phyloP scores from a whole-genome alignment of 2,329 filamentous ascomycete genomes.

The Ceratocystis huliohia region DNA sequence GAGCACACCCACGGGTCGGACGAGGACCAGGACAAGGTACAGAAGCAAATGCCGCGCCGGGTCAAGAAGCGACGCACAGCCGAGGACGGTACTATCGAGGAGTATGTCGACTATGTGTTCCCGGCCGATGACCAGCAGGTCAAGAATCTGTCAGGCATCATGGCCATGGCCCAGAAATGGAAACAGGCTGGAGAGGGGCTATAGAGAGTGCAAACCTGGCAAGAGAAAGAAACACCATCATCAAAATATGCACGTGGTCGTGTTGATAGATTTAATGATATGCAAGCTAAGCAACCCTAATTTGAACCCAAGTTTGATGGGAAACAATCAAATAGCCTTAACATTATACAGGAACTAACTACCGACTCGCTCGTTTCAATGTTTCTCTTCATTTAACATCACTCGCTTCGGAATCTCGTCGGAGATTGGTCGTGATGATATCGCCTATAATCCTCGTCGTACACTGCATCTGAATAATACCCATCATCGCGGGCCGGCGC shows the following conservation, averaged over 20 bases:
- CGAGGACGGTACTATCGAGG: conserved; percentile 88
- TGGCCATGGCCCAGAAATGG: conserved; percentile 80
- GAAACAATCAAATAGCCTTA: background rate
- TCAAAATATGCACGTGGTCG: background rate
- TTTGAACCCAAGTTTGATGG: background rate
- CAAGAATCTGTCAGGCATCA: conserved; percentile 67
- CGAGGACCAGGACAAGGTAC: conserved; percentile 67
- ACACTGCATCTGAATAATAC: background rate
- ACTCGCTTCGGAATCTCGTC: background rate
- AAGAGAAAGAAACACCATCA: background rate
- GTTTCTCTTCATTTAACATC: background rate
- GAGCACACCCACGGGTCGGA: conserved; percentile 69
- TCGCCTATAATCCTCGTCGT: background rate
- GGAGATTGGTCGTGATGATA: background rate
- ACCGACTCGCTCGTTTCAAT: background rate
- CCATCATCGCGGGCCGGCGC: background rate
- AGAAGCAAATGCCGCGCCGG: conserved; percentile 85
- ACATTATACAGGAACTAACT: background rate
- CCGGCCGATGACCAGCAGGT: conserved; percentile 84
- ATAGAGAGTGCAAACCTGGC: background rate
- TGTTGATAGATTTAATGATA: conserved; percentile 7
- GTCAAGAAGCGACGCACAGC: conserved; percentile 85
- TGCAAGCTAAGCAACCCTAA: background rate
- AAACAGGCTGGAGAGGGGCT: conserved; percentile 48
- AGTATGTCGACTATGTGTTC: conserved; percentile 96